Conservation (phyloP, 208 protist species). For the Acanthamoeba healyi region DNA sequence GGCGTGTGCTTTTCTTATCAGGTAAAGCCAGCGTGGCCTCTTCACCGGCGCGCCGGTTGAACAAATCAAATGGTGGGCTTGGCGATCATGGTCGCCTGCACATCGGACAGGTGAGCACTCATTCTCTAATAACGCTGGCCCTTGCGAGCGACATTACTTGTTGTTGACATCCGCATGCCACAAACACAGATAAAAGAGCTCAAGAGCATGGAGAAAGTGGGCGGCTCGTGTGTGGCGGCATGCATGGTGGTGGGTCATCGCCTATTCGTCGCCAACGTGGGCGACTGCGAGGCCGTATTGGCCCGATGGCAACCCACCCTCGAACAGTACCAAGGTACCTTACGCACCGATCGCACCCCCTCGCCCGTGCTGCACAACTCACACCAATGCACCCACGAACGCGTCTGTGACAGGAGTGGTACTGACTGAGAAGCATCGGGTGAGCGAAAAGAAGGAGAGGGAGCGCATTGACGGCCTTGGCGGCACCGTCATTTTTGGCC, state of each 20-base stretch:
- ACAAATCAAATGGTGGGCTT: not conserved
- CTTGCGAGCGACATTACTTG: not conserved
- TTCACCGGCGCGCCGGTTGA: not conserved
- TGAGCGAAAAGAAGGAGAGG: constrained; percentile 31
- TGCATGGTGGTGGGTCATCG: constrained; percentile 24
- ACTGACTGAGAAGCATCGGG: constrained; percentile 6
- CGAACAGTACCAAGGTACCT: constrained; percentile 15
- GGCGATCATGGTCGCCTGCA: not conserved
- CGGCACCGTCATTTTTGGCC: not conserved
- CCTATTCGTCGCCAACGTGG: constrained; percentile 13
- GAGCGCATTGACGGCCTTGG: not conserved
- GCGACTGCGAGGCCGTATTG: constrained; percentile 35
- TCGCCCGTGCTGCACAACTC: not conserved
- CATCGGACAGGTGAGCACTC: not conserved
- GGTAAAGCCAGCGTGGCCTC: not conserved
- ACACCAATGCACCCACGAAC: not conserved
- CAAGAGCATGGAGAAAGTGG: constrained; percentile 35
- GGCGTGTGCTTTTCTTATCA: not conserved
- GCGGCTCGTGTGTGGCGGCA: not conserved
- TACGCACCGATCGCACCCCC: too few relatives aligned
- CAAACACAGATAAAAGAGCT: not conserved
- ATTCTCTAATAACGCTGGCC: not conserved
- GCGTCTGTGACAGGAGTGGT: not conserved
- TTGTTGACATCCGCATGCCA: too few relatives aligned
- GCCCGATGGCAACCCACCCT: not conserved